Conservation (phyloP, 768 basidiomycete species). For the Russula earlei region DNA sequence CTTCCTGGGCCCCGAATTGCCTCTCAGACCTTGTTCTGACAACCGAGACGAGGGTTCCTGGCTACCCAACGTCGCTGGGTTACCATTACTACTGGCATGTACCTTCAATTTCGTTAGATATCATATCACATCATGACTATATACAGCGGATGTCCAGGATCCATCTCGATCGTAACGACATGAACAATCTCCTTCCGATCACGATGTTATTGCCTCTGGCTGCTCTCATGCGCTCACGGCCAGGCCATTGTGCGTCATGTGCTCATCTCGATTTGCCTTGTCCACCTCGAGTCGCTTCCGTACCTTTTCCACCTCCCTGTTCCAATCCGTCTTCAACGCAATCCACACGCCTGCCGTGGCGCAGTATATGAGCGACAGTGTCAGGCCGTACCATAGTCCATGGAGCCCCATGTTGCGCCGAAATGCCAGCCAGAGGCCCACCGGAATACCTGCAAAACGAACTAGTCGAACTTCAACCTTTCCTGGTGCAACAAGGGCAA, state of each 20-base stretch:
- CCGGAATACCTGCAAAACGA: constrained; percentile 51
- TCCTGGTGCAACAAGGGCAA: neutral
- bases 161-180: too few relatives aligned
- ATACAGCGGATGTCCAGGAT: too few relatives aligned
- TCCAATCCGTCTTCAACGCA: constrained; percentile 57
- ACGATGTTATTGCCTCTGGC: too few relatives aligned
- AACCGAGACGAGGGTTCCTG: too few relatives aligned
- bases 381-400: constrained; percentile 83
- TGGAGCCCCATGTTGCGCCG: constrained; percentile 42
- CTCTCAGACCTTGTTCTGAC: too few relatives aligned
- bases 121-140: too few relatives aligned
- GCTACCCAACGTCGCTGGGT: too few relatives aligned
- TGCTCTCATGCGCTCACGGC: neutral
- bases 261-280: neutral
- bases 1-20: too few relatives aligned
- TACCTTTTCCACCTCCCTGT: constrained; percentile 56
- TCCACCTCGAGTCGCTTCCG: constrained; percentile 35
- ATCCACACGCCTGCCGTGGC: constrained; percentile 44
- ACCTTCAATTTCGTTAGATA: too few relatives aligned
- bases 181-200: too few relatives aligned
- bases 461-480: neutral
- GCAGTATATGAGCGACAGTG: constrained; percentile 51
- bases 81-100: too few relatives aligned
- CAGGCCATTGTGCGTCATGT: neutral
- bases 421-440: constrained; percentile 75